Evolutionary conservation across 176 grass and related monocot genomes (phyloP).

Genomic region (Raddia guianensis): DNA sequence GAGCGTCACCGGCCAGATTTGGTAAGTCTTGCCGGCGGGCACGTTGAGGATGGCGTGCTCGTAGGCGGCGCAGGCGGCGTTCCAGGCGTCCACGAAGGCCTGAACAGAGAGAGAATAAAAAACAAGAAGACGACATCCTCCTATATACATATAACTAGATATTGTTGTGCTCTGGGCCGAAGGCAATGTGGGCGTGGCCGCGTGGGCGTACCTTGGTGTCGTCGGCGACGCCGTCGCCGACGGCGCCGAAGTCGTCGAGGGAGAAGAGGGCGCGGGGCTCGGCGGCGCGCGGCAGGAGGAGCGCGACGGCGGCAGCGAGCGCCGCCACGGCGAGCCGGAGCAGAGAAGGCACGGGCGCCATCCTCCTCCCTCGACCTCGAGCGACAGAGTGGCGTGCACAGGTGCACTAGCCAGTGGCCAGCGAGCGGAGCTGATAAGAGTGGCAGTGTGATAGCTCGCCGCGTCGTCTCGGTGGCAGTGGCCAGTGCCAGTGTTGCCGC

Average conservation of each 20-base stretch:
- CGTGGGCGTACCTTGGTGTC: conserved; percentile 49
- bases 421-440: too few species aligned
- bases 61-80: conserved; percentile 38
- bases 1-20: conserved; percentile 44
- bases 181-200: not conserved
- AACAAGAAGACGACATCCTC: too few species aligned
- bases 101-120: not conserved
- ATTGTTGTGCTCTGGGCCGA: too few species aligned
- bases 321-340: not conserved
- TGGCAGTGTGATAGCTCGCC: too few species aligned
- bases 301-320: not conserved
- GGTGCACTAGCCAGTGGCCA: not conserved
- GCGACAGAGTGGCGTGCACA: not conserved
- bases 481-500: not conserved
- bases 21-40: conserved; percentile 50
- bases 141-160: too few species aligned
- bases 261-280: conserved; percentile 39
- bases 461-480: too few species aligned
- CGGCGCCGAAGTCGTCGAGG: conserved; percentile 58
- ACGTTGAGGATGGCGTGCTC: conserved; percentile 32
- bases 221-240: conserved; percentile 52
- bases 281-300: conserved; percentile 5
- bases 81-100: conserved; percentile 63
- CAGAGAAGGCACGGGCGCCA: not conserved
- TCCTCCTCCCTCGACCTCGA: not conserved